phyloP scores from a whole-genome alignment of 2,329 filamentous ascomycete genomes.

The Massarina eburnea region DNA sequence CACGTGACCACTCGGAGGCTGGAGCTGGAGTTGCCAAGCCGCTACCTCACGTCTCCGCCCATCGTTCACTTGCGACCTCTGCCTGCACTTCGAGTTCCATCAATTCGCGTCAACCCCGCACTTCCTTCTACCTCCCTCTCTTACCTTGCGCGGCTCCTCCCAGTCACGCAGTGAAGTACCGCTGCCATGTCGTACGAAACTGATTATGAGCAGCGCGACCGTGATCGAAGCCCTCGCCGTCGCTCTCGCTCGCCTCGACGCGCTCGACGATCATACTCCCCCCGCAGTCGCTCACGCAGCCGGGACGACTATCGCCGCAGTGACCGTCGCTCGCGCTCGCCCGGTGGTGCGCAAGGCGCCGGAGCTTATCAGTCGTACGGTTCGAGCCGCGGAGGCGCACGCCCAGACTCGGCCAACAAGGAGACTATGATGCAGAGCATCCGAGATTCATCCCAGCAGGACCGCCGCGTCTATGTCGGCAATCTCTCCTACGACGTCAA shows the following conservation, averaged over 20 bases:
- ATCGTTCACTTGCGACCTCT: conserved; percentile 23
- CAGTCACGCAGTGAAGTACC: conserved; percentile 6
- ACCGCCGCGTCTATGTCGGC: conserved; percentile 98
- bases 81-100: conserved; percentile 21
- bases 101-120: conserved; percentile 23
- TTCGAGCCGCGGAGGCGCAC: conserved; percentile 55
- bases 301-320: conserved; percentile 55
- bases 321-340: conserved; percentile 69
- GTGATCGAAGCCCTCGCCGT: conserved; percentile 69
- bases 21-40: conserved; percentile 9
- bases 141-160: conserved; percentile 6
- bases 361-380: conserved; percentile 65
- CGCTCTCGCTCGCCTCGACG: conserved; percentile 50
- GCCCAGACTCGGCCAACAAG: conserved; percentile 80
- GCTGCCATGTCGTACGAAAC: conserved; percentile 40
- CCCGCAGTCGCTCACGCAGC: conserved; percentile 75
- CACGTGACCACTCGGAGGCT: conserved; percentile 9
- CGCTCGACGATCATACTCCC: conserved; percentile 64
- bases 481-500: conserved; percentile 99
- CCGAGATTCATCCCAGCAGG: conserved; percentile 93
- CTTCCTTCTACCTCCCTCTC: conserved; percentile 15
- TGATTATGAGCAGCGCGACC: conserved; percentile 43
- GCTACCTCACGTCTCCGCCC: conserved; percentile 20
- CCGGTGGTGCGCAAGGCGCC: conserved; percentile 68
- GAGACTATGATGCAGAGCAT: conserved; percentile 96